phyloP scores from a whole-genome alignment of 768 basidiomycete species.

The Collybia sp. region DNA sequence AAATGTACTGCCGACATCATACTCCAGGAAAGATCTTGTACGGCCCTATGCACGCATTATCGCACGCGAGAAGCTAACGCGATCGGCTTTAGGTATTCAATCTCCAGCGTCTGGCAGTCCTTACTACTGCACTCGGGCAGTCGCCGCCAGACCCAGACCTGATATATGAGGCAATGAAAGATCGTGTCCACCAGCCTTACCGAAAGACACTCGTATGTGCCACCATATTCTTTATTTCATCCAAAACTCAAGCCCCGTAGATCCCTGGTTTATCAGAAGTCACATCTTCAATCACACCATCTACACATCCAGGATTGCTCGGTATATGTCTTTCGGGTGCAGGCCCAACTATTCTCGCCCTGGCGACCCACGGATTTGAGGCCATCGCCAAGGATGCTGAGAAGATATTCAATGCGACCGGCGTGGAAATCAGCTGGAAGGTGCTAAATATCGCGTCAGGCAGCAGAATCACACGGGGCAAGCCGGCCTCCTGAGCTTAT shows the following conservation, averaged over 20 bases:
- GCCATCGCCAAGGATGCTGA: conserved; percentile 80
- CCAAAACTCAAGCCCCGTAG: conserved; percentile 31
- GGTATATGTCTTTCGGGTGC: conserved; percentile 98
- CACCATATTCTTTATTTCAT: background rate
- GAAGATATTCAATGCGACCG: conserved; percentile 62
- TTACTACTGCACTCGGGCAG: conserved; percentile 89
- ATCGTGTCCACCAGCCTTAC: conserved; percentile 96
- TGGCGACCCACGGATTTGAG: conserved; percentile 84
- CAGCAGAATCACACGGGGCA: conserved; percentile 22
- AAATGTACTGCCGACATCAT: conserved; percentile 77
- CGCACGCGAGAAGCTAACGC: conserved; percentile 3
- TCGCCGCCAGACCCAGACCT: conserved; percentile 91
- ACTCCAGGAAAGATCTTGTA: conserved; percentile 90
- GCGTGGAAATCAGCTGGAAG: conserved; percentile 88
- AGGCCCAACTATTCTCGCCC: conserved; percentile 94
- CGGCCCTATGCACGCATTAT: conserved; percentile 22
- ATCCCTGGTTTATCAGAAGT: conserved; percentile 96
- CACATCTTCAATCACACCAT: conserved; percentile 81
- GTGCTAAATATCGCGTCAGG: conserved; percentile 62
- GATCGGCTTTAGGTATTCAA: conserved; percentile 78
- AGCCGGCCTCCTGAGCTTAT: too few species aligned
- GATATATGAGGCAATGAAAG: conserved; percentile 99
- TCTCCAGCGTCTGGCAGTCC: conserved; percentile 90
- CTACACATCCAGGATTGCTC: conserved; percentile 88
- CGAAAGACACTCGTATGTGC: conserved; percentile 73